Conservation (phyloP, 192 early-diverging fungal species). For the Mortierella alpina region DNA sequence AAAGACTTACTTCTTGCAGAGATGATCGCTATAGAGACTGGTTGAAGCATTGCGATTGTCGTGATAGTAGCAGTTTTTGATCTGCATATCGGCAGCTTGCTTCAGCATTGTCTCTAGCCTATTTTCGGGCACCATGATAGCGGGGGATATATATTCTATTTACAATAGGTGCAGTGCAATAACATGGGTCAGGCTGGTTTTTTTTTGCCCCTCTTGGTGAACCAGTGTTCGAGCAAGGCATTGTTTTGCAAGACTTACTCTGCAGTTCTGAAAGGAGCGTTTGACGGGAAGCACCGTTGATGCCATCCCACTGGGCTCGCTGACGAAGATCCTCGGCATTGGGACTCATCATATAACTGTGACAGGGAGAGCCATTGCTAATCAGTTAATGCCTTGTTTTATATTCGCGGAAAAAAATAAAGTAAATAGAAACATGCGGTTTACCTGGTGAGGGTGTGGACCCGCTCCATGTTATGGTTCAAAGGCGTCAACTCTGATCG, state of each 20-base stretch:
- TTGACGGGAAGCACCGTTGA: slow-evolving; percentile 73
- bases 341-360: slow-evolving; percentile 78
- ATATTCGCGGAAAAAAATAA: slow-evolving; percentile 30
- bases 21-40: slow-evolving; percentile 78
- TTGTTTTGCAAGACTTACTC: slow-evolving; percentile 55
- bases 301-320: slow-evolving; percentile 86
- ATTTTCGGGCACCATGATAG: slow-evolving; percentile 87
- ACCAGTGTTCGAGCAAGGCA: too few relatives aligned
- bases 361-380: too few relatives aligned
- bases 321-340: slow-evolving; percentile 72
- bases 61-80: slow-evolving; percentile 87
- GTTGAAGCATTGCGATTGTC: slow-evolving; percentile 66
- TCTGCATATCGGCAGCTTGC: slow-evolving; percentile 83
- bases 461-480: slow-evolving; percentile 69
- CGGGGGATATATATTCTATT: slow-evolving; percentile 77
- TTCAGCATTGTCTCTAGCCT: slow-evolving; percentile 86
- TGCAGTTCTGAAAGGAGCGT: slow-evolving; percentile 71
- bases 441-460: slow-evolving; percentile 85
- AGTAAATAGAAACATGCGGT: not conserved
- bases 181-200: too few relatives aligned
- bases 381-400: slow-evolving; percentile 9
- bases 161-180: not conserved
- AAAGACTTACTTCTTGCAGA: slow-evolving; percentile 72
- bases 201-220: too few relatives aligned
- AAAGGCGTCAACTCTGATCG: slow-evolving; percentile 85